A percentile compares a stretch with the other conserved stretches of the same genome.
These are phyloP conservation scores for Fusarium sp. DNA, from an alignment of 2,329 filamentous ascomycete species.

Conservation along the genomic window DNA sequence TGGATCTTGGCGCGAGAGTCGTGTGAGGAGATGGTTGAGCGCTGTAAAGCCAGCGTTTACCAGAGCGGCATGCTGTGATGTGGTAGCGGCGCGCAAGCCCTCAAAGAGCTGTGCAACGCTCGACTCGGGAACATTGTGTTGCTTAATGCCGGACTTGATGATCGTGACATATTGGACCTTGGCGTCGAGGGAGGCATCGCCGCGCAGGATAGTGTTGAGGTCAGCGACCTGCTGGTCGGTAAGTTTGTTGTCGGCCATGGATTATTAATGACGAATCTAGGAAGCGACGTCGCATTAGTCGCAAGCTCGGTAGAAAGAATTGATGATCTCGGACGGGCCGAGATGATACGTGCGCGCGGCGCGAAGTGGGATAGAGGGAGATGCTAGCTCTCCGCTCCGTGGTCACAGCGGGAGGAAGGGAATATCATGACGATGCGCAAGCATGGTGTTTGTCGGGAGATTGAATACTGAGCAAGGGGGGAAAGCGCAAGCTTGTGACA, in stretches of 20 bases:
- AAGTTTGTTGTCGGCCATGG: slow-evolving; percentile 66
- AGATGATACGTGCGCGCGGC: slow-evolving; percentile 24
- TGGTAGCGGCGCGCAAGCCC: slow-evolving; percentile 78
- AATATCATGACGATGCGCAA: slow-evolving; percentile 30
- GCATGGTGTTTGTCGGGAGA: slow-evolving; percentile 28
- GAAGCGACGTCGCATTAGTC: slow-evolving; percentile 14
- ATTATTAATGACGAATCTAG: slow-evolving; percentile 37
- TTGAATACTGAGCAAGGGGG: slow-evolving; percentile 16
- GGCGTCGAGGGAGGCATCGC: slow-evolving; percentile 74
- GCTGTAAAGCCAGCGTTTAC: slow-evolving; percentile 88
- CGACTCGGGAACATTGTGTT: slow-evolving; percentile 85
- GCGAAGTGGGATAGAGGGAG: slow-evolving; percentile 27
- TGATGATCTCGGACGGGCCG: background rate
- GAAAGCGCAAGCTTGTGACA: slow-evolving; percentile 3
- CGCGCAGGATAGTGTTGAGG: slow-evolving; percentile 63
- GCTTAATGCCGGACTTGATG: slow-evolving; percentile 90
- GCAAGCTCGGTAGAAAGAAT: slow-evolving; percentile 5
- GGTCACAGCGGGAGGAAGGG: background rate
- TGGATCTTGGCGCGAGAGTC: slow-evolving; percentile 85
- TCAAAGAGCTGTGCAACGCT: slow-evolving; percentile 82
- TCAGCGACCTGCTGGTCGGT: slow-evolving; percentile 68
- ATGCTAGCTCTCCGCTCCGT: slow-evolving; percentile 15
- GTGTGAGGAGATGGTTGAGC: slow-evolving; percentile 86
- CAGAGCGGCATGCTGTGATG: slow-evolving; percentile 80
- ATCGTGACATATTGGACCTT: slow-evolving; percentile 78